These are phyloP conservation scores for Coemansia sp. DNA, from an alignment of 192 early-diverging fungal species.

Conservation along the genomic window DNA sequence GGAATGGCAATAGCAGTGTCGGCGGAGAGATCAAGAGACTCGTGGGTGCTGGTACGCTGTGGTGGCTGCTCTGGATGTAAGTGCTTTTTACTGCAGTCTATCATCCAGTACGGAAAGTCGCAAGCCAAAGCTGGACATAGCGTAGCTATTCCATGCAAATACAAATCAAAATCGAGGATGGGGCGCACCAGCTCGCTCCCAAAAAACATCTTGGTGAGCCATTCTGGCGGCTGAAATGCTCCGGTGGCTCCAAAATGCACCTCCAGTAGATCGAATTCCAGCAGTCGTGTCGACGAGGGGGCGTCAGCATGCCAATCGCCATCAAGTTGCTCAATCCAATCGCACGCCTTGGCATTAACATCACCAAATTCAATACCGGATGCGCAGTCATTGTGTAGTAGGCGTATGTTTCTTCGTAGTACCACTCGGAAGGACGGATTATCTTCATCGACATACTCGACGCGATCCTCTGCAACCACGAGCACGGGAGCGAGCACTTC, in stretches of 20 bases:
- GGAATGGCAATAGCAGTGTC: constrained; percentile 13
- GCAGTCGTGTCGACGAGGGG: not conserved
- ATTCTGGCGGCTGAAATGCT: constrained; percentile 21
- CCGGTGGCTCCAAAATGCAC: constrained; percentile 15
- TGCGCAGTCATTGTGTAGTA: constrained; percentile 4
- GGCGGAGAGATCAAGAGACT: not conserved
- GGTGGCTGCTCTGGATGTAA: not conserved
- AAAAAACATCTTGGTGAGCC: constrained; percentile 43
- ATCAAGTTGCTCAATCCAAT: not conserved
- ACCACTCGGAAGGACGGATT: constrained; percentile 18
- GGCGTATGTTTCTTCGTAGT: constrained; percentile 18
- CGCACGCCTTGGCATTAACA: not conserved
- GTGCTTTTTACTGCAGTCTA: constrained; percentile 23
- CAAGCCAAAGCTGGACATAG: constrained; percentile 4
- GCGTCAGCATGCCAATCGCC: not conserved
- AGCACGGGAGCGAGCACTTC: constrained; percentile 24
- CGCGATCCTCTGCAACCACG: constrained; percentile 28
- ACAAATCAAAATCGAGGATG: constrained; percentile 48
- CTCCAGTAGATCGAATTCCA: constrained; percentile 24
- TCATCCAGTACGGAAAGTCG: constrained; percentile 43
- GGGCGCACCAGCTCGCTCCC: constrained; percentile 32
- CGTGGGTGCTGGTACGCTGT: not conserved
- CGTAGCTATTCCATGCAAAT: constrained; percentile 32
- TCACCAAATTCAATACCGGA: not conserved
- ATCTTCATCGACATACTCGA: constrained; percentile 25